Conservation (phyloP, 2,329 filamentous ascomycete species). For the Aspergillus japonicus region DNA sequence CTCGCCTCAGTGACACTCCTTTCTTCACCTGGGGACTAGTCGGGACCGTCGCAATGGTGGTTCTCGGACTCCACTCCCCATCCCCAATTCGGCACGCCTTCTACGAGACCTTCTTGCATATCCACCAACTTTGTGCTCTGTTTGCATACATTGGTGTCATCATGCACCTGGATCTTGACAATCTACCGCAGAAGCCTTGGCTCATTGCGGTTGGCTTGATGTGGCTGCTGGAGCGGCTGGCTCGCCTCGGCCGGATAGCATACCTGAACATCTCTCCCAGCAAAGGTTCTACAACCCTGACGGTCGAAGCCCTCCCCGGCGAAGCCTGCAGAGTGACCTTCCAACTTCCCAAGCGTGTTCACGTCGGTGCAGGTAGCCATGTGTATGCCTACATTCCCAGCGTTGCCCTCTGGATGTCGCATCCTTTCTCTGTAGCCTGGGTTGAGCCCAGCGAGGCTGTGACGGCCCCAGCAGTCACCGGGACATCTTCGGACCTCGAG, state of each 20-base stretch:
- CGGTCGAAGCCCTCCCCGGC: conserved; percentile 58
- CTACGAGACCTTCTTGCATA: conserved; percentile 49
- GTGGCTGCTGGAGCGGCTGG: conserved; percentile 45
- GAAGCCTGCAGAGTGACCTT: conserved; percentile 63
- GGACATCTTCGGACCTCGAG: conserved; percentile 29
- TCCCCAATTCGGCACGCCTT: conserved; percentile 48
- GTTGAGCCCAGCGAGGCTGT: conserved; percentile 35
- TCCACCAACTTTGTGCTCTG: conserved; percentile 48
- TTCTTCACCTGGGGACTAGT: conserved; percentile 49
- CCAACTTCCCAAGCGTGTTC: conserved; percentile 55
- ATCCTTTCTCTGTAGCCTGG: conserved; percentile 51
- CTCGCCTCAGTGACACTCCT: conserved; percentile 34
- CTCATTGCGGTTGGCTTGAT: conserved; percentile 36
- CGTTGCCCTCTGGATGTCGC: conserved; percentile 49
- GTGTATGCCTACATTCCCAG: conserved; percentile 61
- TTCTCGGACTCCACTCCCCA: conserved; percentile 45
- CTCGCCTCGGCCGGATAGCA: conserved; percentile 50
- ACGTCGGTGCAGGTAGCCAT: conserved; percentile 57
- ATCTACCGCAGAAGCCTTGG: conserved; percentile 44
- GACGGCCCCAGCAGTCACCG: conserved; percentile 22
- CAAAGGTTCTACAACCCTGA: conserved; percentile 51
- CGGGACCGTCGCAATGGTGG: conserved; percentile 41
- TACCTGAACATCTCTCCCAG: conserved; percentile 55
- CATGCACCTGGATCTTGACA: conserved; percentile 43
- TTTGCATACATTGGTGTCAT: conserved; percentile 47